A percentile compares a stretch with the other conserved stretches of the same genome.
These are phyloP conservation scores for Boletus barrowsii DNA, from an alignment of 768 basidiomycete genomes.

Conservation along the genomic window DNA sequence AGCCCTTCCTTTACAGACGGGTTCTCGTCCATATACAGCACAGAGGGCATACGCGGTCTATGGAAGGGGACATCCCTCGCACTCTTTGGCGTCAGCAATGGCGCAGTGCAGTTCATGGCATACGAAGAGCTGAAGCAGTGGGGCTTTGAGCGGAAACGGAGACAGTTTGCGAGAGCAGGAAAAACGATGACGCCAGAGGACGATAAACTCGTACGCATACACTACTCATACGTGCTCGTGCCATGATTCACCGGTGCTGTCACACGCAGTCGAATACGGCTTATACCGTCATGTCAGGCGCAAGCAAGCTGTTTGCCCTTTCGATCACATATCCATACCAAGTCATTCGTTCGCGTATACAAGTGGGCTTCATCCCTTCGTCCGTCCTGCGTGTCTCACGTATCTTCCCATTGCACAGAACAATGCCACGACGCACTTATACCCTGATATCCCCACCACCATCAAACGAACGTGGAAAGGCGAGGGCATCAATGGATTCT, in stretches of 20 bases:
- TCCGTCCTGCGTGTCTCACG: neutral
- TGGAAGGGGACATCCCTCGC: constrained; percentile 88
- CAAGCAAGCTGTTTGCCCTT: constrained; percentile 84
- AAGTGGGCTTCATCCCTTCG: constrained; percentile 46
- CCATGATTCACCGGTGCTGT: neutral
- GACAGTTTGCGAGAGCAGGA: constrained; percentile 57
- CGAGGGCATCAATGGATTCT: constrained; percentile 85
- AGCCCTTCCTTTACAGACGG: constrained; percentile 48
- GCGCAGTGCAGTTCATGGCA: constrained; percentile 91
- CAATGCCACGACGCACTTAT: constrained; percentile 60
- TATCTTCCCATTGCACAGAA: constrained; percentile 41
- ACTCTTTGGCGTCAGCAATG: constrained; percentile 89
- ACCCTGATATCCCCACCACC: constrained; percentile 81
- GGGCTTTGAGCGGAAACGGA: constrained; percentile 77
- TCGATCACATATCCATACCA: constrained; percentile 94
- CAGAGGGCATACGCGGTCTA: constrained; percentile 77
- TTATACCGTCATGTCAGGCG: constrained; percentile 90
- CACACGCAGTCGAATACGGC: constrained; percentile 74
- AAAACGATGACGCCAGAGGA: constrained; percentile 64
- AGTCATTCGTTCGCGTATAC: constrained; percentile 90
- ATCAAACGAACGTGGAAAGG: constrained; percentile 76
- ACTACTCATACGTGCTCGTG: neutral
- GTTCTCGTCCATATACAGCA: constrained; percentile 60
- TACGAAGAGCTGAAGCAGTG: constrained; percentile 96
- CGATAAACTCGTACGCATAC: constrained; percentile 76